These are phyloP conservation scores for Lactifluus volemus DNA, from an alignment of 768 basidiomycete species.

Conservation along the genomic window DNA sequence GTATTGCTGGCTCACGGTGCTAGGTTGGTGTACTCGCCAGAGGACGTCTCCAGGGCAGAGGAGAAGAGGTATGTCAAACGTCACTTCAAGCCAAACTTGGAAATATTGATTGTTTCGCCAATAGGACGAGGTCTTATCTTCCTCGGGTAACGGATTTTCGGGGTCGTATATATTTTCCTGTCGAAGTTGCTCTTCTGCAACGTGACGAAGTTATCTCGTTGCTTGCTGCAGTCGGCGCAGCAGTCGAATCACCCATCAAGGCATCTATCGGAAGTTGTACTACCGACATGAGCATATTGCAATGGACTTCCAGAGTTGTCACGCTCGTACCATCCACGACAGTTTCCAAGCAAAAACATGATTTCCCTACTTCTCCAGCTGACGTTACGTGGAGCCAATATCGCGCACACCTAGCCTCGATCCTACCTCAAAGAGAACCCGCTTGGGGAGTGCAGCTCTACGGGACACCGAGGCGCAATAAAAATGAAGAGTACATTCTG, in stretches of 20 bases:
- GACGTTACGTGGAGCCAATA: conserved; percentile 2
- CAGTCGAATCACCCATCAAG: conserved; percentile 16
- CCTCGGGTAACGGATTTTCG: not conserved
- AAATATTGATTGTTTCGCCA: not conserved
- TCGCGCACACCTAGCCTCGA: not conserved
- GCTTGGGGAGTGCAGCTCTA: not conserved
- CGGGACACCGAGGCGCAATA: not conserved
- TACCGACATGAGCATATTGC: conserved; percentile 17
- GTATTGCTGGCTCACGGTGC: conserved; percentile 27
- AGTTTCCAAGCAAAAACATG: not conserved
- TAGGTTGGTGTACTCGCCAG: conserved; percentile 21
- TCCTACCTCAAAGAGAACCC: not conserved
- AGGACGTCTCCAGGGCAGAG: conserved; percentile 23
- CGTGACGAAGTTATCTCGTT: conserved; percentile 24
- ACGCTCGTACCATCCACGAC: not conserved
- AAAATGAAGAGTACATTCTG: not conserved
- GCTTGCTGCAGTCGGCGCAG: conserved; percentile 25
- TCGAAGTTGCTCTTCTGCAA: conserved; percentile 23
- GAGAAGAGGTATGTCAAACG: conserved; percentile 16
- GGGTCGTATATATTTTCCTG: conserved; percentile 16
- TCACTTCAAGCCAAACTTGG: not conserved
- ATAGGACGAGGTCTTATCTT: not conserved
- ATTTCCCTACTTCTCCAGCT: not conserved
- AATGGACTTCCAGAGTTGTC: conserved; percentile 16
- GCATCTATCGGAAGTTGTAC: not conserved